Evolutionary conservation across 352 stramenopile genomes (phyloP).

Genomic region (Blastocystis sp.): DNA sequence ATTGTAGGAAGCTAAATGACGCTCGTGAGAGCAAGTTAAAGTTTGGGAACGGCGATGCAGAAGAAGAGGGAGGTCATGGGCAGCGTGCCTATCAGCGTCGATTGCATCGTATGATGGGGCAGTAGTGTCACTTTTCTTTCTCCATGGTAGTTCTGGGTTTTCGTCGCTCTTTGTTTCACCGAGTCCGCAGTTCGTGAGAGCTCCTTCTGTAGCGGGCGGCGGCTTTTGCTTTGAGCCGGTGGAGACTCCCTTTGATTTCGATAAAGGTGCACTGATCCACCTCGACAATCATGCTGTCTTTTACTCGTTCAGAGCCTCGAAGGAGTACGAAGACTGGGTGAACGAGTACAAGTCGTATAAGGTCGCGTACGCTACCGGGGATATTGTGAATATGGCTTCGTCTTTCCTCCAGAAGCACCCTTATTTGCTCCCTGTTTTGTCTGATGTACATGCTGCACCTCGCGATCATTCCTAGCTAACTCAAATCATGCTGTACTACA

Average conservation of each 20-base stretch:
- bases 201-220: constrained; percentile 12
- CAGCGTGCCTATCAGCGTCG: neutral
- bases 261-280: constrained; percentile 3
- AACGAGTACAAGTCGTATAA: constrained; percentile 47
- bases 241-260: constrained; percentile 37
- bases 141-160: neutral
- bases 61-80: neutral
- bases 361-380: neutral
- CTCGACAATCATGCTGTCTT: constrained; percentile 9
- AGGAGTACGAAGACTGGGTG: constrained; percentile 19
- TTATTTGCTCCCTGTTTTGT: neutral
- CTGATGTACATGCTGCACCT: neutral
- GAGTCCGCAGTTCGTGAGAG: neutral
- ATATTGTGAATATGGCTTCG: neutral
- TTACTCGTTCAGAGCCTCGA: neutral
- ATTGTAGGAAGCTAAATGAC: constrained; percentile 17
- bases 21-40: neutral
- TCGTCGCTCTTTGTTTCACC: neutral
- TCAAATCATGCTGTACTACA: constrained; percentile 37
- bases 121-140: neutral
- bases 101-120: neutral
- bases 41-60: neutral
- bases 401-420: neutral
- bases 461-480: neutral
- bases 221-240: constrained; percentile 18